phyloP scores from a whole-genome alignment of 2,329 filamentous ascomycete species.

The Diplodia mutila region DNA sequence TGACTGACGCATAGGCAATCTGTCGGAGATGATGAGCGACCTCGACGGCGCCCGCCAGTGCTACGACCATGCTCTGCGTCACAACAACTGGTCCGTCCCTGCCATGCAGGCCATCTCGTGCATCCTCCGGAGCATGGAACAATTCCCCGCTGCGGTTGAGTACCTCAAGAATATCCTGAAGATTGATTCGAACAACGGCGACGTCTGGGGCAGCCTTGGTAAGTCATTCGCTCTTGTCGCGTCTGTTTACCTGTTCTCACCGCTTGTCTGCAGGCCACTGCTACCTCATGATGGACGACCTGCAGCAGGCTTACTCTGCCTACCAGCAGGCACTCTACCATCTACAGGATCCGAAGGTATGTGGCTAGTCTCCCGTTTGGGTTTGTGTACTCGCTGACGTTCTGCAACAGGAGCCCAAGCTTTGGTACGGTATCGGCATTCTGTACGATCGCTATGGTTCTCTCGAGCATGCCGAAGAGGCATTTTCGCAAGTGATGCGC shows the following conservation, averaged over 20 bases:
- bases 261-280: slow-evolving; percentile 72
- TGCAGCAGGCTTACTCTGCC: slow-evolving; percentile 94
- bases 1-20: slow-evolving; percentile 63
- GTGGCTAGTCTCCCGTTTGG: background rate
- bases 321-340: slow-evolving; percentile 97
- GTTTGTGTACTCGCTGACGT: background rate
- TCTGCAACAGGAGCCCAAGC: slow-evolving; percentile 77
- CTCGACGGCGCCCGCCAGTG: slow-evolving; percentile 86
- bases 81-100: slow-evolving; percentile 84
- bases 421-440: slow-evolving; percentile 99
- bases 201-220: slow-evolving; percentile 96
- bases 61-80: slow-evolving; percentile 86
- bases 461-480: slow-evolving; percentile 94
- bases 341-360: slow-evolving; percentile 79
- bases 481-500: slow-evolving; percentile 97
- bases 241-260: slow-evolving; percentile 27
- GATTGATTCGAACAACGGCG: slow-evolving; percentile 84
- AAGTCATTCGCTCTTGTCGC: slow-evolving; percentile 39
- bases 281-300: slow-evolving; percentile 97
- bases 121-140: slow-evolving; percentile 87
- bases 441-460: slow-evolving; percentile 96
- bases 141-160: slow-evolving; percentile 91
- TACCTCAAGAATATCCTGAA: slow-evolving; percentile 90
- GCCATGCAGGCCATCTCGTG: slow-evolving; percentile 95
- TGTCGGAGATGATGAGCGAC: slow-evolving; percentile 86